phyloP scores from a whole-genome alignment of 192 early-diverging fungal species.

The Globomyces pollinis-pini region DNA sequence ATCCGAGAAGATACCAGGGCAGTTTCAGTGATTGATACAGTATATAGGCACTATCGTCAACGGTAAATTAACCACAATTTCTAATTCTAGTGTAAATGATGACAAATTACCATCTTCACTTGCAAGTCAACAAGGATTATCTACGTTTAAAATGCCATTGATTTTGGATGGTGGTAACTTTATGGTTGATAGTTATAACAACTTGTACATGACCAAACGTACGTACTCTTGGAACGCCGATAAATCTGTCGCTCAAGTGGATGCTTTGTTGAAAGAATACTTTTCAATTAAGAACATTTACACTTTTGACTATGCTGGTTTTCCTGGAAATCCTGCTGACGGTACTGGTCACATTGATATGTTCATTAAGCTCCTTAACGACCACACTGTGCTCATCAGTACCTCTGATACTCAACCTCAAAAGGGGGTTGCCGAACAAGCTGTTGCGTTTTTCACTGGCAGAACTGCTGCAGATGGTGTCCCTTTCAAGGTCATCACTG shows the following conservation, averaged over 20 bases:
- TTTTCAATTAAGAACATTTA: background rate
- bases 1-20: background rate
- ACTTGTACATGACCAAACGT: background rate
- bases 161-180: background rate
- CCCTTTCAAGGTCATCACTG: background rate
- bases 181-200: background rate
- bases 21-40: background rate
- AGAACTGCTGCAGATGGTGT: background rate
- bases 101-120: background rate
- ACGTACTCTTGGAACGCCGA: background rate
- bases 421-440: background rate
- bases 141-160: background rate
- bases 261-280: background rate
- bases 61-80: no score
- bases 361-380: background rate
- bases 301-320: background rate
- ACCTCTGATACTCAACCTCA: background rate
- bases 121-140: background rate
- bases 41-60: background rate
- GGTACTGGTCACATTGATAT: background rate
- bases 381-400: background rate
- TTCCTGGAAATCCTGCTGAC: background rate
- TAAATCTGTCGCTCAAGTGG: background rate
- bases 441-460: background rate
- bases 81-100: background rate